Evolutionary conservation across 805 yeast species (phyloP).

Genomic region (Teunomyces kruisii): DNA sequence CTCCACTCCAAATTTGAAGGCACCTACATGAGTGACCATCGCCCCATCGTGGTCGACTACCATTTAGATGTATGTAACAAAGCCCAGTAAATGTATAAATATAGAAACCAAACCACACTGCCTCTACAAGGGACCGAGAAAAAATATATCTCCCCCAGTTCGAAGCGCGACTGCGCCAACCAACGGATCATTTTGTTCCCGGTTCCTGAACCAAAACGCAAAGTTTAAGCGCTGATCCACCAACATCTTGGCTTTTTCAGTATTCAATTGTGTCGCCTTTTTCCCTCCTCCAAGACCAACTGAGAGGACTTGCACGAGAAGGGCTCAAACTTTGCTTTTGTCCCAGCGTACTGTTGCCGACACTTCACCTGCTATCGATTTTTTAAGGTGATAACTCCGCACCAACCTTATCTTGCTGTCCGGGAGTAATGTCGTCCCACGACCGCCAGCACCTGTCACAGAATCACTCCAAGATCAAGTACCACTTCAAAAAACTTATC

Average conservation of each 20-base stretch:
- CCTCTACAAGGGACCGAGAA: background rate
- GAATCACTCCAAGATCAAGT: slow-evolving; percentile 6
- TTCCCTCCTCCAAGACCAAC: background rate
- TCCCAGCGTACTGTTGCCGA: background rate
- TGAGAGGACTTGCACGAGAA: background rate
- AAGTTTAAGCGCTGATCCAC: background rate
- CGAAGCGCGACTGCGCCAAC: background rate
- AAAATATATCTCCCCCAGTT: background rate
- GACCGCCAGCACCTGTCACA: background rate
- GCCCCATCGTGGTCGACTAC: slow-evolving; percentile 35
- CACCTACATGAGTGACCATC: slow-evolving; percentile 34
- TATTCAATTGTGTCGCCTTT: background rate
- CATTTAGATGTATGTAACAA: slow-evolving; percentile 2
- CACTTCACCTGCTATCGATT: background rate
- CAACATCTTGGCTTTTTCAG: background rate
- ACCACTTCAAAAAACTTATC: slow-evolving; percentile 25
- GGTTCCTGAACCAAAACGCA: background rate
- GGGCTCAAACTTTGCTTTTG: background rate
- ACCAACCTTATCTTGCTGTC: background rate
- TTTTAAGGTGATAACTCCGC: background rate
- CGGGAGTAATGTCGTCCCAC: background rate
- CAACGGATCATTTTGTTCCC: background rate
- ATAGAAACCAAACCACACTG: background rate
- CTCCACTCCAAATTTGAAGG: slow-evolving; percentile 35
- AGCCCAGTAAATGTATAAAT: background rate